phyloP scores from a whole-genome alignment of 2,329 filamentous ascomycete genomes.

The Stachybotrys elegans region DNA sequence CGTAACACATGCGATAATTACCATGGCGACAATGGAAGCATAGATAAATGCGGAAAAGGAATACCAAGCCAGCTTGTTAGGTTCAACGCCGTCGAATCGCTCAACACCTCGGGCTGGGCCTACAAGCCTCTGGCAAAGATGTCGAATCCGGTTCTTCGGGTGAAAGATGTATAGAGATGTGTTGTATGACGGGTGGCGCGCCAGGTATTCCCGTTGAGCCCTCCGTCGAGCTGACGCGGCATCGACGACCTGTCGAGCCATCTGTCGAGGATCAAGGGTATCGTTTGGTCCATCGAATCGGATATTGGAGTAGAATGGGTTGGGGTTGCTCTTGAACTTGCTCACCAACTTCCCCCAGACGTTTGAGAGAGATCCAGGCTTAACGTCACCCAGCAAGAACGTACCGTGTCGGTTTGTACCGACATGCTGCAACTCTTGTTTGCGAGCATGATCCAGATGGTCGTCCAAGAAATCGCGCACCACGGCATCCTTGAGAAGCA shows the following conservation, averaged over 20 bases:
- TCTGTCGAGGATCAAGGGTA: constrained; percentile 74
- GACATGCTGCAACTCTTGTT: constrained; percentile 22
- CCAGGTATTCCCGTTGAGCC: constrained; percentile 86
- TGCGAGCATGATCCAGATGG: constrained; percentile 22
- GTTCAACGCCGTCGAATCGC: constrained; percentile 83
- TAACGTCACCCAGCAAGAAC: constrained; percentile 35
- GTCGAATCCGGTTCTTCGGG: constrained; percentile 71
- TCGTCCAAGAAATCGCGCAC: constrained; percentile 90
- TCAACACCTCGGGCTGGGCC: constrained; percentile 84
- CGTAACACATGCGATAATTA: constrained; percentile 89
- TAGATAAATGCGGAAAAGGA: constrained; percentile 92
- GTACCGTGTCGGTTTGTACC: constrained; percentile 29
- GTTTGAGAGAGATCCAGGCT: constrained; percentile 54
- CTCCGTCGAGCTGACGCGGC: constrained; percentile 78
- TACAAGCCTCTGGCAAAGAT: constrained; percentile 81
- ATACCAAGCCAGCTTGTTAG: constrained; percentile 88
- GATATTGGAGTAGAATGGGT: constrained; percentile 84
- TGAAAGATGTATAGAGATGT: constrained; percentile 84
- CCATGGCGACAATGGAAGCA: constrained; percentile 92
- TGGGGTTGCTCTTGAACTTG: constrained; percentile 66
- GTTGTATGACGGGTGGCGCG: constrained; percentile 85
- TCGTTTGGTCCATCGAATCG: constrained; percentile 69
- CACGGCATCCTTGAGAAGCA: constrained; percentile 93
- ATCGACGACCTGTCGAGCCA: constrained; percentile 86
- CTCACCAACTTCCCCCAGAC: constrained; percentile 57